These are phyloP conservation scores for Phaeosphaeria sp. DNA, from an alignment of 2,329 filamentous ascomycete genomes.

Conservation along the genomic window DNA sequence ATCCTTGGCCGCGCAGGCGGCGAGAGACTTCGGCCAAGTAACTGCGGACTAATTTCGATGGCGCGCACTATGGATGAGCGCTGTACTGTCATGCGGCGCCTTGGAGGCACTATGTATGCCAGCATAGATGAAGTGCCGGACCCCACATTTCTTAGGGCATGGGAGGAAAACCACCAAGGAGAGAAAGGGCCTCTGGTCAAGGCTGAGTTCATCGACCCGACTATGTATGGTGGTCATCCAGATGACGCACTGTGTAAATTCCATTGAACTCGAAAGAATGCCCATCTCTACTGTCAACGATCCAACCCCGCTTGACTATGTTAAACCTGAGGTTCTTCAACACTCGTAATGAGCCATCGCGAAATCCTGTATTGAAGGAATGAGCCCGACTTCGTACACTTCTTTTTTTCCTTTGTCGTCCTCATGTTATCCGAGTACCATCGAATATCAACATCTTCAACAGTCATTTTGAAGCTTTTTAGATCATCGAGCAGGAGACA, in stretches of 20 bases:
- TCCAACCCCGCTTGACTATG: no score
- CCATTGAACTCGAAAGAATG: not conserved
- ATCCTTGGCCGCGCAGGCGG: constrained; percentile 6
- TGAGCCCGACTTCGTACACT: no score
- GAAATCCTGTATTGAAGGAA: no score
- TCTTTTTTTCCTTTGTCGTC: no score
- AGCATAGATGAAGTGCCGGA: not conserved
- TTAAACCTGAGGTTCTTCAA: no score
- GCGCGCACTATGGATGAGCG: constrained; percentile 3
- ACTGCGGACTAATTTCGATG: not conserved
- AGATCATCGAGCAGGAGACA: no score
- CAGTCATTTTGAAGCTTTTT: no score
- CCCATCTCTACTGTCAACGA: no score
- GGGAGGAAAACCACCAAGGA: constrained; percentile 3
- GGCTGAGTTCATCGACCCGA: constrained; percentile 1
- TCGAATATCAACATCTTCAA: no score
- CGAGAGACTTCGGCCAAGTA: constrained; percentile 1
- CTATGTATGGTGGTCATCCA: constrained; percentile 1
- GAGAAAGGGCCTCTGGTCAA: constrained; percentile 1
- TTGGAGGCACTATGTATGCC: constrained; percentile 3
- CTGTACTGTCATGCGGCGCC: not conserved
- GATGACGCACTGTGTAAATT: constrained; percentile 1
- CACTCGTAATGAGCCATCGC: no score
- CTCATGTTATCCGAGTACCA: no score
- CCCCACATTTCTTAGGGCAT: constrained; percentile 3